Evolutionary conservation across 192 early-diverging fungal genomes (phyloP).

Genomic region (Coemansia sp.): DNA sequence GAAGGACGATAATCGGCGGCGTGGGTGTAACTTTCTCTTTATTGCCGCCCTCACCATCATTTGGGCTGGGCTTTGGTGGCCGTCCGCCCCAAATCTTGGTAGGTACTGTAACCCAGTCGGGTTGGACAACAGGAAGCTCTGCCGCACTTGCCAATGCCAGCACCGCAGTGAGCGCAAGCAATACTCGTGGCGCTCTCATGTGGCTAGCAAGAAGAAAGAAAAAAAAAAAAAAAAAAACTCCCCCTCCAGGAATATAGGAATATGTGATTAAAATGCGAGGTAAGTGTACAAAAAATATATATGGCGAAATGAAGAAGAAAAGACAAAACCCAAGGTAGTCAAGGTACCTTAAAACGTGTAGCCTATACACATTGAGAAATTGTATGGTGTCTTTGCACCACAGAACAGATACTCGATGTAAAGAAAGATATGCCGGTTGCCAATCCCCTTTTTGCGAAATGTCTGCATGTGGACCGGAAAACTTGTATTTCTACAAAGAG

Average conservation of each 20-base stretch:
- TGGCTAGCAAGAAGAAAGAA: neutral
- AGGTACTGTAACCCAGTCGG: neutral
- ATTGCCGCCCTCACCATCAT: neutral
- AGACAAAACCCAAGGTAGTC: too few relatives aligned
- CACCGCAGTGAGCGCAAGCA: neutral
- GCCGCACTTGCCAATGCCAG: slow-evolving; percentile 6
- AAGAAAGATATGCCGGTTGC: neutral
- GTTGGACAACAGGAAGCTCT: slow-evolving; percentile 3
- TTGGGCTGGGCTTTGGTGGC: neutral
- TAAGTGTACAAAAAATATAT: too few relatives aligned
- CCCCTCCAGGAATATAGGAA: too few relatives aligned
- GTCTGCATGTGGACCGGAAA: slow-evolving; percentile 6
- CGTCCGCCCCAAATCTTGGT: neutral
- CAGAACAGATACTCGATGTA: neutral
- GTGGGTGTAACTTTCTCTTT: neutral
- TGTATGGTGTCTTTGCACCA: neutral
- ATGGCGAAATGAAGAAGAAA: too few relatives aligned
- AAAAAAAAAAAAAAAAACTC: too few relatives aligned
- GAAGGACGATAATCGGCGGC: neutral
- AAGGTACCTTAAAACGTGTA: too few relatives aligned
- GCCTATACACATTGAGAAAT: neutral
- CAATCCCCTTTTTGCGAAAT: neutral
- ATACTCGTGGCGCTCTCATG: neutral
- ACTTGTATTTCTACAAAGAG: slow-evolving; percentile 3
- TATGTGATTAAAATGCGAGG: too few relatives aligned